Base-by-base conservation (phyloP, 768 basidiomycete species). In the Calocera viscosa region DNA sequence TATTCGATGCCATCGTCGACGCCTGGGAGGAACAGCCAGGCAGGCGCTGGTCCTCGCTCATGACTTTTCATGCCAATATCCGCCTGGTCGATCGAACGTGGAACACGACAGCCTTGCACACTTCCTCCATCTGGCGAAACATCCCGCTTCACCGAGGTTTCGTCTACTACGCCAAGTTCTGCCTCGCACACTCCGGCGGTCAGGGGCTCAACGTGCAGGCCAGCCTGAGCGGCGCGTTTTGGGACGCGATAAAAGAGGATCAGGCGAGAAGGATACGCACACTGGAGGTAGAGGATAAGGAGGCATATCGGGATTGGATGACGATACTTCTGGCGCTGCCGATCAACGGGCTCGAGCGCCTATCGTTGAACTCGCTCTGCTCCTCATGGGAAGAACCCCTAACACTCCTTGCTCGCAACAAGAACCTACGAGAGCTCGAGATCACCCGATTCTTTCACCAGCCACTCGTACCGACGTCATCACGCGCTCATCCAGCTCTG, bases 371-470 rank as follows among this genome's bases (percentile, higher is more conserved):
- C 53, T 60, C 53, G 53, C 53, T 60, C 30, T 60, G 53, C 26
- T 60, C 53, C 11, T 32, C 53, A 28, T 60, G 53, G 53, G 53
- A 60, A 32, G 53, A 60, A 32, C 30, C 53, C 5, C 53, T 60
- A 7, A 22, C 53, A 12, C 30, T 60, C 26, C 30, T 60, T 10
- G 53, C 14, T 10, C 26, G 53, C 30, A 60, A 60, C 53, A 60
- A 10, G 53, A 32, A 60, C 53, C 53, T 60, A 5, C 30, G 30
- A 12, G 53, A 60, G 30, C 53, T 60, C 30, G 53, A 60, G 53
- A 60, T 60, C 26, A 60, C 53, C 26, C 53, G 53, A 2, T 60
- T 60, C 53, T 60, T 60, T 26, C 53, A 60, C 30, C 53, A 60
- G 30, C 53, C 53, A 60, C 53, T 60, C 24, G 10, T 16, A 16